These are phyloP conservation scores for Otatea glauca DNA, from an alignment of 176 grass and related monocot genomes.

Conservation along the genomic window DNA sequence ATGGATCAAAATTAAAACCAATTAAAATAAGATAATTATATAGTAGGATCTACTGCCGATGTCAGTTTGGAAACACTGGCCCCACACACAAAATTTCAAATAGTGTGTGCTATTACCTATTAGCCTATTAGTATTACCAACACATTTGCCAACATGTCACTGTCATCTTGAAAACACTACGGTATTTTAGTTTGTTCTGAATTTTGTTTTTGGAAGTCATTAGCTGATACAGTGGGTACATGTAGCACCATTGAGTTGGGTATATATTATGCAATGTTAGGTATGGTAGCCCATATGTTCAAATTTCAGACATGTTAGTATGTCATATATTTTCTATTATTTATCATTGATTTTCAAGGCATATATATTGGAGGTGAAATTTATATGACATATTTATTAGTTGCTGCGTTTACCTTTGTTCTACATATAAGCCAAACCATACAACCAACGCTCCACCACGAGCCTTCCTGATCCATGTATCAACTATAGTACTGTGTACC, in stretches of 20 bases:
- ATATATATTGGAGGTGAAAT: not conserved
- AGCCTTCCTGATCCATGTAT: not conserved
- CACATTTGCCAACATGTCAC: not conserved
- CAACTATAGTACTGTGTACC: not conserved
- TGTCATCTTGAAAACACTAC: not conserved
- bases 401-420: not conserved
- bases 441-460: not conserved
- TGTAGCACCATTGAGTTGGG: constrained; percentile 6
- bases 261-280: not conserved
- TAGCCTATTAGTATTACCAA: not conserved
- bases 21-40: not conserved
- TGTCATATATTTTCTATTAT: not conserved
- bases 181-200: constrained; percentile 17
- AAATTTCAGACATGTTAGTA: not conserved
- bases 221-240: not conserved
- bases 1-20: not conserved
- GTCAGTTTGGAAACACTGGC: not conserved
- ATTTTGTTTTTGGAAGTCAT: not conserved
- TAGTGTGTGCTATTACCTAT: not conserved
- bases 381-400: not conserved
- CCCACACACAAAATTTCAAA: not conserved
- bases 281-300: not conserved
- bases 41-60: not conserved
- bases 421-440: constrained; percentile 19
- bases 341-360: not conserved